These are phyloP conservation scores for Hypomontagnella submonticulosa DNA, from an alignment of 495 filamentous ascomycete species.

Conservation along the genomic window DNA sequence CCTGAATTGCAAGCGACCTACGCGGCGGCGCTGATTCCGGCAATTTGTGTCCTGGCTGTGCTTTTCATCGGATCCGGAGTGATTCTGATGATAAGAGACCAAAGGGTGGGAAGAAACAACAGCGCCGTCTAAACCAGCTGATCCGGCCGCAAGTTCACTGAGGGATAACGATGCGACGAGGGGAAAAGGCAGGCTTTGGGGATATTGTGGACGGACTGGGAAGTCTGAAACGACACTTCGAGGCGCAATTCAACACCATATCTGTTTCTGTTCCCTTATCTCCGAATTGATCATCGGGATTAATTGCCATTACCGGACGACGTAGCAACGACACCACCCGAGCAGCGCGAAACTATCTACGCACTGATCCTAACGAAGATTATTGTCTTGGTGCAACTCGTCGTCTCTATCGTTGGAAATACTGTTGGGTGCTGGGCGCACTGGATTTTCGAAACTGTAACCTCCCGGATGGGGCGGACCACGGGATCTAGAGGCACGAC, in stretches of 20 bases:
- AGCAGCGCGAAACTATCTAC: too few species aligned
- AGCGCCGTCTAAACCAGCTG: constrained; percentile 8
- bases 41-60: constrained; percentile 18
- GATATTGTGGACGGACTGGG: not conserved
- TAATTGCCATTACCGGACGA: not conserved
- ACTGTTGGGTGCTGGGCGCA: too few species aligned
- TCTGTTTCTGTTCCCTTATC: not conserved
- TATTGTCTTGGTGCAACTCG: too few species aligned
- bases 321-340: too few species aligned
- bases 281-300: not conserved
- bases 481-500: too few species aligned
- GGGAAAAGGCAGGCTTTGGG: not conserved
- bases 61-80: constrained; percentile 32
- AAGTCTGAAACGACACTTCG: constrained; percentile 12
- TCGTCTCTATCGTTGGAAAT: too few species aligned
- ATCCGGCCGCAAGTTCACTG: not conserved
- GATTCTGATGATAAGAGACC: constrained; percentile 29
- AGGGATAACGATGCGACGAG: constrained; percentile 2
- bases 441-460: too few species aligned
- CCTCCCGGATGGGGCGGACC: too few species aligned
- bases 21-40: constrained; percentile 33
- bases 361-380: too few species aligned
- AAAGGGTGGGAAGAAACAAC: constrained; percentile 7
- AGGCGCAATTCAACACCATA: not conserved
- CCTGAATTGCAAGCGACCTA: constrained; percentile 32